Evolutionary conservation across 1,284 basidiomycete species (phyloP), one percentile per base, ranked within the genome.

Genomic region (Phaffia rhodozyma): DNA sequence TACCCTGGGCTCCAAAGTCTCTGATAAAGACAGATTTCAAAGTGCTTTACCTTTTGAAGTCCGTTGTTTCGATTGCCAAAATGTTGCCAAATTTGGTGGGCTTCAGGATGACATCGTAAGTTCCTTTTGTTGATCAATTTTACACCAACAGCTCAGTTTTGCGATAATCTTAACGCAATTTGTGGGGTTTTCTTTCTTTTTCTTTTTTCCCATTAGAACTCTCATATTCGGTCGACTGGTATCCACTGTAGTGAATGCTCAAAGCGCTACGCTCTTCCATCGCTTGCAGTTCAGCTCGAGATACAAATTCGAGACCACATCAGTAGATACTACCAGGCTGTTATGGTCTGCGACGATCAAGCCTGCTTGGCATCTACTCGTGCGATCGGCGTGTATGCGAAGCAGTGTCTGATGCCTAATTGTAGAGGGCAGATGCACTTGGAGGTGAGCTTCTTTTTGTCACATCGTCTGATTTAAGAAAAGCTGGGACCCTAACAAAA

Each of bases 1-100:
- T 61, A 85, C 87, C 0, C 82, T 97, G 53, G 91, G 97, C 69
- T 93, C 91, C 20, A 90, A 92, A 70, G 82, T 92, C 68, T 85
- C 91, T 0, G 94, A 97, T 71, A 80, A 82, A 49, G 87, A 96
- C 69, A 83, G 93, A 18, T 98, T 87, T 82, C 84, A 82, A 68
- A 84, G 91, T 62, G 80, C 83, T 20, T 79, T 80, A 20, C 83
- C 83, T 0, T 84, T 96, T 69, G 66, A 82, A 25, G 78, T 94
- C 34, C 81, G 84, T 30, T 97, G 92, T 74, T 81, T 84, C 30
- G 73, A 80, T 20, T 97, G 92, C 73, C 78, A 84, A 66, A 81
- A 78, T 0, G 77, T 81, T 58, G 78, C 82, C 57, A 74, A 78
- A 4, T 94, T 90, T 69, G 78, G 81, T 7, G 84, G 86, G 0